Evolutionary conservation across 495 filamentous ascomycete species (phyloP).

Genomic region (Trichoderma gamsii): DNA sequence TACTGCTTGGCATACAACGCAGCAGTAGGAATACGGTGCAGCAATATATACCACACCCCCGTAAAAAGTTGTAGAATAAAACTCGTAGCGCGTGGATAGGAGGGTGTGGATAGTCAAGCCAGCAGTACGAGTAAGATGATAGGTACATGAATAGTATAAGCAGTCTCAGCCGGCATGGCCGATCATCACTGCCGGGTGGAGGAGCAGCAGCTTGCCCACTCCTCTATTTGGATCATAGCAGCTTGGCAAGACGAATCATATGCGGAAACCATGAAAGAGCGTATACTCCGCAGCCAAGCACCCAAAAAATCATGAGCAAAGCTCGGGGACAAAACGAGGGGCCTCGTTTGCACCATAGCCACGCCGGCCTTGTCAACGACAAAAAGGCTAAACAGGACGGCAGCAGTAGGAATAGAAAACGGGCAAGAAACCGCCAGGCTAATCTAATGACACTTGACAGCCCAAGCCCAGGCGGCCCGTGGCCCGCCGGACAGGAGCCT

Average conservation of each 20-base stretch:
- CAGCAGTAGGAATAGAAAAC: not conserved
- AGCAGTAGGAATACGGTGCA: not conserved
- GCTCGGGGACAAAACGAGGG: not conserved
- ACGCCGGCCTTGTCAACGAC: not conserved
- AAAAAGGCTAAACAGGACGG: not conserved
- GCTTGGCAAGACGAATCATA: not conserved
- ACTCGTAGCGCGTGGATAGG: not conserved
- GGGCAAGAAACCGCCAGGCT: not conserved
- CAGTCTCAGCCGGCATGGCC: slow-evolving; percentile 7
- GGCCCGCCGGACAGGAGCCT: not conserved
- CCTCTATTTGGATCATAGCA: not conserved
- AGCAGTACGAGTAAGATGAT: not conserved
- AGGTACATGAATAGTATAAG: not conserved
- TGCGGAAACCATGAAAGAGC: not conserved
- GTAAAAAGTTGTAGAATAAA: not conserved
- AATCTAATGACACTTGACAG: not conserved
- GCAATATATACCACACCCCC: too few species aligned
- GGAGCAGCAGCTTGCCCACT: not conserved
- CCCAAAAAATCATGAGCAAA: not conserved
- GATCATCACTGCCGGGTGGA: slow-evolving; percentile 11
- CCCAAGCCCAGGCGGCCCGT: not conserved
- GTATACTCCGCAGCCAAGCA: not conserved
- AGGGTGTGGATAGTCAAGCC: not conserved
- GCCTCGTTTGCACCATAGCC: not conserved
- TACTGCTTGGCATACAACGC: not conserved